These are phyloP conservation scores for Phyllachora maydis DNA, from an alignment of 2,329 filamentous ascomycete genomes.

Conservation along the genomic window DNA sequence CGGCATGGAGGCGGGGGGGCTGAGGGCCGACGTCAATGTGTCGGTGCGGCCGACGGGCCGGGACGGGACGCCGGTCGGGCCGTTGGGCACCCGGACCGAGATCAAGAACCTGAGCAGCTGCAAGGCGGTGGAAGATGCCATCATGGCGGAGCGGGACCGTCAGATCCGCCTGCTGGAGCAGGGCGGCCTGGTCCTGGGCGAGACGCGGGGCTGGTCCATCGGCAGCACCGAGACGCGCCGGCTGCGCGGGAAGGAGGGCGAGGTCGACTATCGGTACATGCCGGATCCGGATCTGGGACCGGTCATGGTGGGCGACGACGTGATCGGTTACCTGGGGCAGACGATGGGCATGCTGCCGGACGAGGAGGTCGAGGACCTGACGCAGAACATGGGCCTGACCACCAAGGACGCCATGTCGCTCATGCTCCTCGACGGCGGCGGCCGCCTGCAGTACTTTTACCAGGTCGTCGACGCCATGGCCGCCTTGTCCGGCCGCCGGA, in stretches of 20 bases:
- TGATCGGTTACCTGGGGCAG: constrained; percentile 40
- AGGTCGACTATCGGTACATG: constrained; percentile 97
- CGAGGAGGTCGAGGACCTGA: constrained; percentile 39
- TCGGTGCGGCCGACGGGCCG: constrained; percentile 65
- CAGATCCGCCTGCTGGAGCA: constrained; percentile 65
- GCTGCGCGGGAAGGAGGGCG: constrained; percentile 81
- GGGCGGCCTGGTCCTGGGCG: constrained; percentile 57
- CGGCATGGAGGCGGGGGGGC: constrained; percentile 82
- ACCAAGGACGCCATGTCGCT: constrained; percentile 70
- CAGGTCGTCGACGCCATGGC: constrained; percentile 25
- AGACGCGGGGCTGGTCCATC: constrained; percentile 85
- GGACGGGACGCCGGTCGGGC: constrained; percentile 16
- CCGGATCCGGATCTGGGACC: constrained; percentile 81
- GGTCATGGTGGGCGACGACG: constrained; percentile 49
- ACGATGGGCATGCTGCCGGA: constrained; percentile 58
- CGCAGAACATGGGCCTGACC: constrained; percentile 44
- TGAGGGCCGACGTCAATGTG: constrained; percentile 90
- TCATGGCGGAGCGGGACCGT: constrained; percentile 73
- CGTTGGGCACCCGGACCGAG: constrained; percentile 71
- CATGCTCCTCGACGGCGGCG: constrained; percentile 56
- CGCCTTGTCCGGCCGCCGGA: neutral
- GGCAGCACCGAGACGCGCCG: constrained; percentile 64
- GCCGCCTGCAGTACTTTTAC: constrained; percentile 65
- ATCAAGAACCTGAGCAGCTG: constrained; percentile 96
- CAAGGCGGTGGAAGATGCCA: constrained; percentile 86